Evolutionary conservation across 2,329 filamentous ascomycete genomes (phyloP).

Genomic region (Venturiaceae sp.): DNA sequence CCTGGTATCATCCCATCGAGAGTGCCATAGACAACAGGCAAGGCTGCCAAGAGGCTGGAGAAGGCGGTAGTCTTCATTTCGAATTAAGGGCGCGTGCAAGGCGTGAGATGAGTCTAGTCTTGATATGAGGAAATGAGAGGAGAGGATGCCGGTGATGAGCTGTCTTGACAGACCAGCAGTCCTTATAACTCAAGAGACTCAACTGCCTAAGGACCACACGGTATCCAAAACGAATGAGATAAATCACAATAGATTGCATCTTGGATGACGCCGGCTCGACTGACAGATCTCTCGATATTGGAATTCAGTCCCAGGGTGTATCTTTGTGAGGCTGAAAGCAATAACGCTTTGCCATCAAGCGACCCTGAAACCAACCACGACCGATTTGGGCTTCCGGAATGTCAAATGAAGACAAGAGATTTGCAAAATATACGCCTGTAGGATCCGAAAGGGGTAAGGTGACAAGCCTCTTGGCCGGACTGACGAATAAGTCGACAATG

Average conservation of each 20-base stretch:
- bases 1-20: neutral
- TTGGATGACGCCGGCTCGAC: neutral
- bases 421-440: neutral
- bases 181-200: neutral
- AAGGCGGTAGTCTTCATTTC: neutral
- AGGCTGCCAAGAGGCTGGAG: neutral
- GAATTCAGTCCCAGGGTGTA: neutral
- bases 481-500: neutral
- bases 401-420: neutral
- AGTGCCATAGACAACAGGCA: neutral
- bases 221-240: neutral
- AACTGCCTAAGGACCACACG: neutral
- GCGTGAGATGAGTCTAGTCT: neutral
- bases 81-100: neutral
- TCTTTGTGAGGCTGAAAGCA: neutral
- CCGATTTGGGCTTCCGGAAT: neutral
- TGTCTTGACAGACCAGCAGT: neutral
- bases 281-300: neutral
- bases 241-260: conserved; percentile 2
- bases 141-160: neutral
- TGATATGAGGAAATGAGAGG: conserved; percentile 1
- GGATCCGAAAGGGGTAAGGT: neutral
- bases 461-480: neutral
- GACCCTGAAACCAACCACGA: neutral
- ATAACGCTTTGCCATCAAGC: neutral